Base-by-base conservation (phyloP, 116 monocot genomes). In the Cymodocea nodosa region DNA sequence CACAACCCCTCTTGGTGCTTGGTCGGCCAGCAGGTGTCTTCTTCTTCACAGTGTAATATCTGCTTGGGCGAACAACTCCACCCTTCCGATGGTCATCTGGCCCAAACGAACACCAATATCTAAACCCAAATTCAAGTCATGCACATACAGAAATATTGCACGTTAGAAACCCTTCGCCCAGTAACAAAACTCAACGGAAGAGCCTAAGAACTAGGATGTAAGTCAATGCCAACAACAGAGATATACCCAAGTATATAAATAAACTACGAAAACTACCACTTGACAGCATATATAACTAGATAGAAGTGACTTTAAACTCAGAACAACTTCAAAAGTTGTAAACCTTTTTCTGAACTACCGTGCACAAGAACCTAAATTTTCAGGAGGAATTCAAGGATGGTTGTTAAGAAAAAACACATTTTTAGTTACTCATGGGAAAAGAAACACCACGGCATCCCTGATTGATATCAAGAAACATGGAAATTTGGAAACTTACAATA, bases 71-170 rank as follows among this genome's bases (percentile, higher is more conserved):
- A 69, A 88, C 82, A n/a, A 67, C 52, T 11, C 98, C 92, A 23
- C 98, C 98, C 40, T 81, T 92, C 65, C 98, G 81, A 77, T 89
- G 84, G 53, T 98, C 98, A 72, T 98, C 98, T 18, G 98, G 92
- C 15, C 98, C 98, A 77, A 98, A 98, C 2, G 92, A 98, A 69
- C 92, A 98, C 98, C 98, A 98, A 62, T 98, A 98, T 73, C 98
- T 97, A 20, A 67, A 62, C 11, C n/a, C 40, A 36, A 62, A 37
- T 37, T 18, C 17, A 17, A 39, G 39, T n/a, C 19, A 37, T n/a
- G 62, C 17, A 62, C 35, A 62, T 16, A 14, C 19, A 14, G 9
- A 62, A 12, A 39, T 62, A 39, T 62, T 15, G n/a, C n/a, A 5
- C 23, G 25, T 25, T 58, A 0, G 10, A 9, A 6, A 10, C 23